Base-by-base conservation (phyloP, 768 basidiomycete genomes). In the Tulasnella sp. region DNA sequence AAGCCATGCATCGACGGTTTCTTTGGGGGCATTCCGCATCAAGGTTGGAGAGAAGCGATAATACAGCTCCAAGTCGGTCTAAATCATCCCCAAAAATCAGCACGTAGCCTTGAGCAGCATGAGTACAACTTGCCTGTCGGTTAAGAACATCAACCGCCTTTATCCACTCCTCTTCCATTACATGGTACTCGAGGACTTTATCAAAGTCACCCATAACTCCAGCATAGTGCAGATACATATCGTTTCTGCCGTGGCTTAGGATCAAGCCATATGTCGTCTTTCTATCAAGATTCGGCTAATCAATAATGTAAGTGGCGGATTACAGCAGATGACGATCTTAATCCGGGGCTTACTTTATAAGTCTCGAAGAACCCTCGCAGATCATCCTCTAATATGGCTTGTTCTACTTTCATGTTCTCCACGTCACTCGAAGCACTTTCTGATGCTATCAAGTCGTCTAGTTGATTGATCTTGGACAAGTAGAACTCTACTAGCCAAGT, bases 401-500 rank as follows among this genome's bases (percentile, higher is more conserved):
- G 74, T 62, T 96, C 92, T 3, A 79, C 72, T 42, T 77, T 73
- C 27, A 98, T 66, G 61, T 91, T 92, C 45, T 91, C 85, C 13
- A 83, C 81, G 56, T 93, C 86, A 45, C 80, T 78, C 9, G 82
- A 77, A 12, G 79, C 72, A 1, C 78, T 78, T 64, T 91, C 89
- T 0, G 92, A 86, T 0, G 89, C 90, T 24, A 92, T 79, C 15
- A 91, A 72, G 61, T 98, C 95, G 61, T 99, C 95, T 45, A 98
- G 69, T 55, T 93, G 88, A 60, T 95, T 93, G 64, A 87, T 90
- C 69, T 95, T 98, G 66, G 85, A 85, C 13, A 99, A 77, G 62
- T 91, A 96, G 57, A 98, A 89, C 65, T 99, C 95, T 27, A 95
- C 83, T 10, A 99, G 78, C 95, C 95, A 99, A 0, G 91, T 96